phyloP scores from a whole-genome alignment of 2,329 filamentous ascomycete genomes.

The Coniochaeta pulveracea region DNA sequence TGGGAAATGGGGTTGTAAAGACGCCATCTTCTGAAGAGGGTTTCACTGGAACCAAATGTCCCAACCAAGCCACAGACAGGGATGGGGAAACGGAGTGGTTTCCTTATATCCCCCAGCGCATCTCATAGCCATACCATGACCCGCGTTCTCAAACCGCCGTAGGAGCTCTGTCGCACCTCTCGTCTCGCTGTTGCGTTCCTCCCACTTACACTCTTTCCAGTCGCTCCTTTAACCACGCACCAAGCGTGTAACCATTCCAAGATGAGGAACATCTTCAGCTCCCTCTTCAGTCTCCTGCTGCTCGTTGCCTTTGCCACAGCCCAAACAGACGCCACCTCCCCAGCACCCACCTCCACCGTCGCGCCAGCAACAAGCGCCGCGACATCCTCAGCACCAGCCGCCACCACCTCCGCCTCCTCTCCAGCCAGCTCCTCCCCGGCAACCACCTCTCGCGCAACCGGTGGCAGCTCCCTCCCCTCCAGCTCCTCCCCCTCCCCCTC shows the following conservation, averaged over 20 bases:
- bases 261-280: slow-evolving; percentile 11
- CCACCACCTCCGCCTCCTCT: slow-evolving; percentile 4
- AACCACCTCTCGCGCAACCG: slow-evolving; percentile 11
- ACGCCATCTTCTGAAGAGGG: too few relatives aligned
- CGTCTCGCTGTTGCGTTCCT: slow-evolving; percentile 1
- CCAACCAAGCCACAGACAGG: too few relatives aligned
- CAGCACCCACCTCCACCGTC: slow-evolving; percentile 7
- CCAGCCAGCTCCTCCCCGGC: slow-evolving; percentile 7
- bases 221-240: neutral
- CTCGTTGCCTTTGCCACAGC: slow-evolving; percentile 16
- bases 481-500: slow-evolving; percentile 9
- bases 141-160: slow-evolving; percentile 1
- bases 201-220: slow-evolving; percentile 3
- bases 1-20: neutral
- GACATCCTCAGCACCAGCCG: slow-evolving; percentile 10
- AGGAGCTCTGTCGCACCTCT: slow-evolving; percentile 1
- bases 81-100: too few relatives aligned
- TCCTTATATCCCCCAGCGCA: too few relatives aligned
- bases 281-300: slow-evolving; percentile 18
- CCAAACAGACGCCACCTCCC: slow-evolving; percentile 19
- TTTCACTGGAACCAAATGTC: too few relatives aligned
- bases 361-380: slow-evolving; percentile 10
- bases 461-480: slow-evolving; percentile 9
- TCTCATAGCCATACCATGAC: too few relatives aligned
- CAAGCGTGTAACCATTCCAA: slow-evolving; percentile 7